These are phyloP conservation scores for Amoebophrya sp. DNA, from an alignment of 169 alveolate genomes.

Conservation along the genomic window DNA sequence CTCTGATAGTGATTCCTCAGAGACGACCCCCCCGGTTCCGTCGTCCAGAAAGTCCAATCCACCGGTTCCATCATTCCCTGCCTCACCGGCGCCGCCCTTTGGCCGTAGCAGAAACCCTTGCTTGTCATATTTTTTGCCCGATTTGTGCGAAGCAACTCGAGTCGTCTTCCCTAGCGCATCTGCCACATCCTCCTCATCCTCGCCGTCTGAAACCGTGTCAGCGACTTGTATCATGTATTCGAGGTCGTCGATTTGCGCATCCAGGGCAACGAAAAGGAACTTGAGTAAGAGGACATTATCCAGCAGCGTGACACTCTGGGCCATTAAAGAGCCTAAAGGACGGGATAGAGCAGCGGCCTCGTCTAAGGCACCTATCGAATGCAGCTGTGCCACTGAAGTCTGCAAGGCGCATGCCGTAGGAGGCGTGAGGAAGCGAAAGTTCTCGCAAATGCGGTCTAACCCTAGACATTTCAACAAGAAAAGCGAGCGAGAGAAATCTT, in stretches of 20 bases:
- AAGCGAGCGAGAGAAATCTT: constrained; percentile 81
- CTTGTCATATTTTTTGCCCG: not conserved
- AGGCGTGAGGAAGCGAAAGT: constrained; percentile 97
- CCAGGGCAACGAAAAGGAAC: not conserved
- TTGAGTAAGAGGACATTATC: not conserved
- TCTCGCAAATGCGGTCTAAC: constrained; percentile 73
- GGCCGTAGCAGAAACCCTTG: not conserved
- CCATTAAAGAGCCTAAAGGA: not conserved
- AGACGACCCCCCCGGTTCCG: too few relatives aligned
- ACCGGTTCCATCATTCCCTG: not conserved
- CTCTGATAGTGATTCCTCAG: too few relatives aligned
- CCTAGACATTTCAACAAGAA: constrained; percentile 84
- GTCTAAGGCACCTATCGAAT: constrained; percentile 91
- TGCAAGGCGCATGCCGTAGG: constrained; percentile 96
- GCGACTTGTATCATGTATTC: too few relatives aligned
- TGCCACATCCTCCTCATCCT: too few relatives aligned
- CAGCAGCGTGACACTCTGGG: not conserved
- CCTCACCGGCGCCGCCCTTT: not conserved
- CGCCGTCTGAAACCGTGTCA: too few relatives aligned
- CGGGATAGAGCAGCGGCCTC: constrained; percentile 92
- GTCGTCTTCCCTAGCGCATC: too few relatives aligned
- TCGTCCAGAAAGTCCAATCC: too few relatives aligned
- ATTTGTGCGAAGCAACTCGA: too few relatives aligned
- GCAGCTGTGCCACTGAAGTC: constrained; percentile 91
- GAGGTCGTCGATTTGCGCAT: too few relatives aligned